Percentiles rank a stretch among this genome's conserved stretches.
Conservation (phyloP, 306 rosid species). For the Luffa acutangula region DNA sequence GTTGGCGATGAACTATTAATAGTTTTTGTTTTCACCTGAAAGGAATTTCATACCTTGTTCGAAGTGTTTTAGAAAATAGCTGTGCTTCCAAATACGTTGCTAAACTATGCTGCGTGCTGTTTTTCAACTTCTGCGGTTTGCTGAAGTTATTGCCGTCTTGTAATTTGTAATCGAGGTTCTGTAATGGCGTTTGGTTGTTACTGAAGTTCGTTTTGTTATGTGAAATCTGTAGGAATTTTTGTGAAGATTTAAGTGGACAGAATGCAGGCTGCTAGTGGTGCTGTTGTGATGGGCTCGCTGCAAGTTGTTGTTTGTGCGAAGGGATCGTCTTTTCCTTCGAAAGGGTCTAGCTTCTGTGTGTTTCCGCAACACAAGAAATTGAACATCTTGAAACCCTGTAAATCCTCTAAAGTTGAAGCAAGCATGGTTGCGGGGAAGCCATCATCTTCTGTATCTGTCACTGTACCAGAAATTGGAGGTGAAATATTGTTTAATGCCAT, state of each 20-base stretch:
- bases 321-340: slow-evolving; percentile 23
- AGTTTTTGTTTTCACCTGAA: background rate
- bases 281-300: slow-evolving; percentile 46
- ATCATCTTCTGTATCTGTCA: slow-evolving; percentile 28
- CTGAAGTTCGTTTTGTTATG: background rate
- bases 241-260: background rate
- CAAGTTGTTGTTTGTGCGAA: slow-evolving; percentile 47
- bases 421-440: slow-evolving; percentile 41
- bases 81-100: background rate
- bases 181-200: background rate
- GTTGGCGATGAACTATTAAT: background rate
- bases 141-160: background rate
- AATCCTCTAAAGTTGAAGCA: slow-evolving; percentile 35
- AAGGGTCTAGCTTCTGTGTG: slow-evolving; percentile 20
- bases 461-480: slow-evolving; percentile 60
- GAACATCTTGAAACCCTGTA: slow-evolving; percentile 27
- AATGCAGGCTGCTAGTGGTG: slow-evolving; percentile 43
- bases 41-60: background rate
- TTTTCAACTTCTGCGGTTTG: background rate
- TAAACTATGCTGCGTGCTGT: background rate
- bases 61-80: background rate
- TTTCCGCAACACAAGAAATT: slow-evolving; percentile 26
- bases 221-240: background rate
- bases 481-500: background rate
- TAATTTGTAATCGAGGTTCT: background rate